Evolutionary conservation across 305 asterid species (phyloP).

Genomic region (Lippia alba): DNA sequence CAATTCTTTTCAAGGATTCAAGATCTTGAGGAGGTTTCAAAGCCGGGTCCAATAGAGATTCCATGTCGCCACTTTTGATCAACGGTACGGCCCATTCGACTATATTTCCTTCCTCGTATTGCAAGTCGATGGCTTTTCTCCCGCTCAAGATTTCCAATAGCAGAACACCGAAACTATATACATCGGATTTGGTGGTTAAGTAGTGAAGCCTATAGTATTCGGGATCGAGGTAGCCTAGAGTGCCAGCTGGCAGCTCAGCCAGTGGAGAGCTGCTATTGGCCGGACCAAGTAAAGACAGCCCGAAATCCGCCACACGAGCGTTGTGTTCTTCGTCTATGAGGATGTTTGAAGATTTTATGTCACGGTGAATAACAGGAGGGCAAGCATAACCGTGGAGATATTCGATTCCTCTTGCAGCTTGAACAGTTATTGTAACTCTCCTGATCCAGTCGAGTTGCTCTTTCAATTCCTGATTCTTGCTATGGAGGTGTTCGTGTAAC

Average conservation of each 20-base stretch:
- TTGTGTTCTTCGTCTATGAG: slow-evolving; percentile 86
- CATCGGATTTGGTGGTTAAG: slow-evolving; percentile 82
- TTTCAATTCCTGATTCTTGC: slow-evolving; percentile 46
- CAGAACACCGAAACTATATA: slow-evolving; percentile 82
- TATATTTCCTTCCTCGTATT: slow-evolving; percentile 74
- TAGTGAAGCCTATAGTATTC: slow-evolving; percentile 81
- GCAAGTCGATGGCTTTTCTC: slow-evolving; percentile 78
- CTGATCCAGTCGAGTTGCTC: slow-evolving; percentile 76
- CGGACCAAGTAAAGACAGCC: slow-evolving; percentile 76
- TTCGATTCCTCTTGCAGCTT: slow-evolving; percentile 83
- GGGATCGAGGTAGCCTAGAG: slow-evolving; percentile 83
- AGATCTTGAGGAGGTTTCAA: slow-evolving; percentile 61
- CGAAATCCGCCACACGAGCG: slow-evolving; percentile 83
- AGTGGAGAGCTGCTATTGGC: slow-evolving; percentile 77
- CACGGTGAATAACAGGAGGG: slow-evolving; percentile 86
- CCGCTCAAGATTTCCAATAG: slow-evolving; percentile 79
- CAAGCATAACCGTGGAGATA: slow-evolving; percentile 88
- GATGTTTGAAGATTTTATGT: slow-evolving; percentile 79
- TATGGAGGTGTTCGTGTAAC: slow-evolving; percentile 69
- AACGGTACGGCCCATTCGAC: slow-evolving; percentile 89
- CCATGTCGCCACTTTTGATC: slow-evolving; percentile 64
- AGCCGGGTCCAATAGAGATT: slow-evolving; percentile 59
- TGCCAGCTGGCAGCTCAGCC: slow-evolving; percentile 83
- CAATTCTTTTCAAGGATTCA: slow-evolving; percentile 68
- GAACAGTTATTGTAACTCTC: slow-evolving; percentile 81